A percentile compares a stretch with the other conserved stretches of the same genome.
Conservation (phyloP, 139 green algal species). For the Microglena sp. region DNA sequence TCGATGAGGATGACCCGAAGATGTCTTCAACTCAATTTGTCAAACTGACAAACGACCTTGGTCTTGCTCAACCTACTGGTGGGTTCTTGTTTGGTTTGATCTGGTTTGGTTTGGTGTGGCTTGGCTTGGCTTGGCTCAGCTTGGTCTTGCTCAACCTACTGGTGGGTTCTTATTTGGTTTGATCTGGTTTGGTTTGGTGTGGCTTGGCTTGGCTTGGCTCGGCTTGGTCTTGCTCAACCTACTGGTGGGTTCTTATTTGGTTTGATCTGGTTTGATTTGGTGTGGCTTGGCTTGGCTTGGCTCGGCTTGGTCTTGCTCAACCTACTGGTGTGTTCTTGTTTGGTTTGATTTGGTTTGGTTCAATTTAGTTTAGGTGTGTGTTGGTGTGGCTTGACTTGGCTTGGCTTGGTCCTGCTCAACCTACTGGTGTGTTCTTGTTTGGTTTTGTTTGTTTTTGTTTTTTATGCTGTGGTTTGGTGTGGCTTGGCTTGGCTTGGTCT, state of each 20-base stretch:
- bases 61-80: conserved; percentile 20
- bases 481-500: neutral
- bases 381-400: neutral
- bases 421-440: neutral
- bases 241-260: neutral
- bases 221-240: neutral
- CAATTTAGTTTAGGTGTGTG: neutral
- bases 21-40: conserved; percentile 26
- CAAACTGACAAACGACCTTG: conserved; percentile 24
- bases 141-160: neutral
- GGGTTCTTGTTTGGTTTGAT: neutral
- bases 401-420: conserved; percentile 6
- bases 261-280: neutral
- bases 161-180: neutral
- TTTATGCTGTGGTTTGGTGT: neutral
- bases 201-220: neutral
- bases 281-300: neutral
- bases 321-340: neutral
- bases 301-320: no score
- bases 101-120: neutral
- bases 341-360: neutral
- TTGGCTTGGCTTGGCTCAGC: neutral
- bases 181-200: neutral
- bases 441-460: neutral
- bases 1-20: conserved; percentile 18